Conservation (phyloP, 176 grass and related monocot genomes). For the Oryza australiensis region DNA sequence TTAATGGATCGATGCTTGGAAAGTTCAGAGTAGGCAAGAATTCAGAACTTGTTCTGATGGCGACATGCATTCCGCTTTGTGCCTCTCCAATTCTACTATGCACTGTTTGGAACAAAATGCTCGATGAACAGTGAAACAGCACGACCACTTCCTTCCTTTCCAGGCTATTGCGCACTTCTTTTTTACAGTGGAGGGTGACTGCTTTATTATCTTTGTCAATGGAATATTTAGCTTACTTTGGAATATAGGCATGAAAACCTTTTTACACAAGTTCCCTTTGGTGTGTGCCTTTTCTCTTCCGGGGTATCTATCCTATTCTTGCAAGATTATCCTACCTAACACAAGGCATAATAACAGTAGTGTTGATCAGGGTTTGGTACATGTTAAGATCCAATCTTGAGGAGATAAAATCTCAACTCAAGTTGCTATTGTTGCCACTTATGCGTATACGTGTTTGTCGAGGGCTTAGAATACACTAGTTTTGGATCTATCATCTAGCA, state of each 20-base stretch:
- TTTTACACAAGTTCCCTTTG: slow-evolving; percentile 39
- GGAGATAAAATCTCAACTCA: slow-evolving; percentile 19
- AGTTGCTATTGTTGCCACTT: slow-evolving; percentile 40
- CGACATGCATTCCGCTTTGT: slow-evolving; percentile 28
- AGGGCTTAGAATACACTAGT: slow-evolving; percentile 29
- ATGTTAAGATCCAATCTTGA: slow-evolving; percentile 32
- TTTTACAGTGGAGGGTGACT: slow-evolving; percentile 36
- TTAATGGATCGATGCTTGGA: slow-evolving; percentile 24
- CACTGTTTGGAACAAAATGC: slow-evolving; percentile 25
- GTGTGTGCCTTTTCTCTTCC: slow-evolving; percentile 29
- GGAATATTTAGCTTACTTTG: slow-evolving; percentile 54
- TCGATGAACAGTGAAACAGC: slow-evolving; percentile 28
- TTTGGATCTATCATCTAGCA: slow-evolving; percentile 40
- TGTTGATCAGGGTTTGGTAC: slow-evolving; percentile 33
- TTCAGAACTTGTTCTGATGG: slow-evolving; percentile 37
- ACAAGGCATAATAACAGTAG: slow-evolving; percentile 23
- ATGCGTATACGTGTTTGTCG: slow-evolving; percentile 35
- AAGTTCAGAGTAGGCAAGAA: slow-evolving; percentile 40
- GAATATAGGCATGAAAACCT: slow-evolving; percentile 40
- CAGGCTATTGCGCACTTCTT: slow-evolving; percentile 31
- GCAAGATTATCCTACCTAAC: slow-evolving; percentile 55
- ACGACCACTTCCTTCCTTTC: slow-evolving; percentile 36
- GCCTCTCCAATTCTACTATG: slow-evolving; percentile 23
- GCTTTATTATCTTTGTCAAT: slow-evolving; percentile 42
- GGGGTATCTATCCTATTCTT: slow-evolving; percentile 53